Evolutionary conservation across 371 early-diverging fungal species (phyloP), one percentile per base, ranked within the genome.

Genomic region (Lichtheimia ramosa): DNA sequence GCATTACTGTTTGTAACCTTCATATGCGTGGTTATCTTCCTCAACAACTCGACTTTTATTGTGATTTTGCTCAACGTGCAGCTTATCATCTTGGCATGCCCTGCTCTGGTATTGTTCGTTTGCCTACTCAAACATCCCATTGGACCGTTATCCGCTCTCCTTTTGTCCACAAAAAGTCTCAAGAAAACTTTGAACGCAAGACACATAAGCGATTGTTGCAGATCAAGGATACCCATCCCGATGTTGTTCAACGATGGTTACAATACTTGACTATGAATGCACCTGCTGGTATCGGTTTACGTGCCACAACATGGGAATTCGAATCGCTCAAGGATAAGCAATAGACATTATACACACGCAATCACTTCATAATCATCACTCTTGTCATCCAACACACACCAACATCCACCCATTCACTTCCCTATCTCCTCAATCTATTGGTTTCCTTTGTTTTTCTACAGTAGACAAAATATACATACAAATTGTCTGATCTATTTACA

Each of bases 91-190:
- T 94, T 71, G 76, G 79, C 12, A 88, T 96, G 66, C 90, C 94
- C 2, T 89, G 91, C 63, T 83, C 89, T 14, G 89, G 90, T 2
- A 68, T 81, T 1, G 78, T 90, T n/a, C 84, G 89, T 41, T 71
- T 95, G 42, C 94, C 91, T 0, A 90, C 89, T n/a, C 82, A 88
- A 58, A 85, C 86, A 12, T 83, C 90, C 50, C 87, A 86, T 62
- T 98, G 96, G 96, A 90, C 92, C 14, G 93, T 96, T 49, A 87
- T 91, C 52, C 88, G 88, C 61, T 94, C 95, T 15, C 97, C 96
- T n/a, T 96, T 96, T 74, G 88, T 95, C 15, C 91, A 96, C 79
- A 96, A 94, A 72, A 95, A 96, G 75, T 84, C 92, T n/a, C 95
- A 96, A 80, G 96, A 96, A 74, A 88, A 92, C 39, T 96, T 98